Conservation (phyloP, 2,329 filamentous ascomycete species). For the Phyllosticta paracitricarpa region DNA sequence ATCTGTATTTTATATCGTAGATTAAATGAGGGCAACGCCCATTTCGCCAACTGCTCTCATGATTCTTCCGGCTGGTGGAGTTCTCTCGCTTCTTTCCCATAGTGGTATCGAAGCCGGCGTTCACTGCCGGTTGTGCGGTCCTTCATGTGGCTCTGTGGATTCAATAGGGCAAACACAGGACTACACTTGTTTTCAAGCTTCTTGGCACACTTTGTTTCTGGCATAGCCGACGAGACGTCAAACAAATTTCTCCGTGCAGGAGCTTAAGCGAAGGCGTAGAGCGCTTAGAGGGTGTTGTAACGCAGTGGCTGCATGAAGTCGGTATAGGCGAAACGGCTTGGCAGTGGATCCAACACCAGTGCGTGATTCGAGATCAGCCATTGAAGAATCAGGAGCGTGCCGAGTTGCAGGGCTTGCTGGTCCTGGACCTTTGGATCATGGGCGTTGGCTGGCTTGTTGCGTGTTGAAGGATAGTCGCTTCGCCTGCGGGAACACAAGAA, state of each 20-base stretch:
- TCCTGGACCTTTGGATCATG: not conserved
- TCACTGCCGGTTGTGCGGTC: slow-evolving; percentile 1
- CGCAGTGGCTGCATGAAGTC: slow-evolving; percentile 4
- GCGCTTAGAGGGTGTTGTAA: not conserved
- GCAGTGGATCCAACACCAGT: not conserved
- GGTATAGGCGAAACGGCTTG: slow-evolving; percentile 8
- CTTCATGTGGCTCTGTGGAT: slow-evolving; percentile 3
- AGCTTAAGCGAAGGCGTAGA: not conserved
- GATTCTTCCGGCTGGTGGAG: not conserved
- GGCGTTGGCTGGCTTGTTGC: not conserved
- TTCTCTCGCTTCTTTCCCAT: not conserved
- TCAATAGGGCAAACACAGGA: not conserved
- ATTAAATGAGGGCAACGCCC: not conserved
- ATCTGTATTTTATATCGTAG: not conserved
- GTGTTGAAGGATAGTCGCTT: not conserved
- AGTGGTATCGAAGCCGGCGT: not conserved
- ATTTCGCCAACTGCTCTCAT: not conserved
- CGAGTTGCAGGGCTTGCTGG: not conserved
- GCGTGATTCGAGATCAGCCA: not conserved
- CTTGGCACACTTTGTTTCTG: not conserved
- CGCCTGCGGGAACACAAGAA: not conserved
- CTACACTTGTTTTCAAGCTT: slow-evolving; percentile 3
- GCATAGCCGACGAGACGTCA: not conserved
- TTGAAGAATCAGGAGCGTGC: not conserved
- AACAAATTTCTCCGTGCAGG: not conserved